Base-by-base conservation (phyloP, 331 rosid genomes). In the Spiraea crenata region DNA sequence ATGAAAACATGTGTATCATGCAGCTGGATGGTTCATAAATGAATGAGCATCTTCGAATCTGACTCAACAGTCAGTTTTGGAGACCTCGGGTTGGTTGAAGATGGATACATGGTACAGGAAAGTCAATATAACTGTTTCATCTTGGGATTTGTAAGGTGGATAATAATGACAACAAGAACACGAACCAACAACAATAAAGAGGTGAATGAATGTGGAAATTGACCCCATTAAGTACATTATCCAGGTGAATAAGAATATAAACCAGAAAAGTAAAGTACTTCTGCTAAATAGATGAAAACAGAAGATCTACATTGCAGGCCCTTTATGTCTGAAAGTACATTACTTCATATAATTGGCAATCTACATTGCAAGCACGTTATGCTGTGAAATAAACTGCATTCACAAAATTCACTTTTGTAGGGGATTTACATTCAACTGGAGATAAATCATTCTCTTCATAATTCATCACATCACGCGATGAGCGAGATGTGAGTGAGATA, bases 231-330 rank as follows among this genome's bases (percentile, higher is more conserved):
- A 49, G 15, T 49, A 4, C 15, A n/a, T 13, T 49, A 17, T 49
- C n/a, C 13, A n/a, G 52, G 16, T 13, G 17, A n/a, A 13, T 4
- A 12, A 42, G 9, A 14, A 48, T 0, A n/a, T 17, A 49, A 49
- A 49, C 65, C 65, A 3, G 31, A 8, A 60, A 60, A 16, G n/a
- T n/a, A 60, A 19, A 39, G 3, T 14, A 39, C 6, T 15, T 9
- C 4, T 0, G 14, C 4, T 7, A 9, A 15, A 16, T 5, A 39
- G n/a, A n/a, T n/a, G n/a, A n/a, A n/a, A n/a, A n/a, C n/a, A n/a
- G n/a, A n/a, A n/a, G n/a, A n/a, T n/a, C 50, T 17, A 38, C 37
- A 67, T 38, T 19, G 72, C 40, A 20, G 73, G 63, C 52, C 16
- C 71, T 39, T n/a, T 16, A 49, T 35, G 1, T 20, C 20, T 38